Base-by-base conservation (phyloP, 352 stramenopile species). In the Peronosclerospora sorghi region DNA sequence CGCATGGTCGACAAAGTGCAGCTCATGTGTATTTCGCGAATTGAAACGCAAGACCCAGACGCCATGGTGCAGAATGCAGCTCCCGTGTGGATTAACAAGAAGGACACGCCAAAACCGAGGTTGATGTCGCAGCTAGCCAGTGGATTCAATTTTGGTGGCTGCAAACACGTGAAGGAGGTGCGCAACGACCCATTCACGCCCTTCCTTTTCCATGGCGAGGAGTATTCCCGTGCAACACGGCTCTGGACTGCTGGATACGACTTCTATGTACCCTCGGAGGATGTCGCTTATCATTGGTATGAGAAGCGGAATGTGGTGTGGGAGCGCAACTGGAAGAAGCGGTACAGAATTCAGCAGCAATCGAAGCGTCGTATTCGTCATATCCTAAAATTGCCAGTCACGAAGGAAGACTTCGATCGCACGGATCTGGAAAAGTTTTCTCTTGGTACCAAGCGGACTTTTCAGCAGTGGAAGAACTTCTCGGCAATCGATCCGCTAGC, bases 121-220 rank as follows among this genome's bases (percentile, higher is more conserved):
- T 49, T 89, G 28, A 83, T 85, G 71, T 89, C 76, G 29, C 76
- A 89, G 41, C 54, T 89, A 14, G 76, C 76, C 6, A 74, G 70
- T 8, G 77, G 77, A 38, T 90, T 90, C 66, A 87, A 86, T 51
- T 90, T 90, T 55, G 74, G 74, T 41, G 68, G 68, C 36, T 86
- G 77, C 54, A 65, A 61, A 23, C 70, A 83, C 41, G 71, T 62
- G 10, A 78, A 77, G 39, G 66, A 82, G 36, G 68, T 90, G 45
- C 77, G 77, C 27, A 86, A 84, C 44, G 77, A 90, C 51, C 77
- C 77, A 28, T 68, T 84, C 50, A 87, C 77, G 14, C 77, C 72
- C 27, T 87, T 76, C 41, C 56, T 90, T 8, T 90, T 87, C 48
- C 74, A 87, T 19, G 77, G 77, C 27, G 74, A 90, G 39, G 77